Base-by-base conservation (phyloP, 169 alveolate genomes). In the Plasmodium vivax region DNA sequence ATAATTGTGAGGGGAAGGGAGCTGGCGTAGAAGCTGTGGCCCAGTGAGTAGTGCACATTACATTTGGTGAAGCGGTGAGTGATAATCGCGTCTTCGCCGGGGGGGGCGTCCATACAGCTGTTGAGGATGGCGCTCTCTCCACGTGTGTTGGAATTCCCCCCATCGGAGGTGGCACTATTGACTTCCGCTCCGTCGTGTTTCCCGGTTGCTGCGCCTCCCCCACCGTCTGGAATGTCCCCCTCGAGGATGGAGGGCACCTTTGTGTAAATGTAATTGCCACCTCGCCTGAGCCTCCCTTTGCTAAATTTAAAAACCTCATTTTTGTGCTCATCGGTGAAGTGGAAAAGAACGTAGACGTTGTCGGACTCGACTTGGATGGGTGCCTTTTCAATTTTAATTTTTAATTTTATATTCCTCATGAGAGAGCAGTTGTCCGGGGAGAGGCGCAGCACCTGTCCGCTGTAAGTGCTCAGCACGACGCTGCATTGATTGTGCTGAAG, bases 251-350 rank as follows among this genome's bases (percentile, higher is more conserved):
- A 62, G 10, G 62, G 19, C 4, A 85, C 27, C 41, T 80, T 88
- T 36, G 94, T 79, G 51, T 79, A 88, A 23, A 88, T 88, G 9
- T 16, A 23, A 19, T 47, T 88, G 27, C 88, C 72, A 58, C 83
- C 73, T 88, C 83, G 43, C 51, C 54, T 88, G 58, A 88, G 27
- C n/a, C 12, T 58, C 10, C 94, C 94, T 58, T 79, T 88, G 83
- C 72, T 62, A 8, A 62, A 38, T 62, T 62, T 79, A 14, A 38
- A 79, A 23, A 74, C 9, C 30, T 88, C 72, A 79, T 88, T 88
- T 62, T 56, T 12, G 10, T 68, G 30, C 71, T 88, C 58, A 47
- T 36, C 85, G 16, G 43, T 80, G 73, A 88, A 79, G 80, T 43
- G 56, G 30, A 58, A 88, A 38, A 88, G 51, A 30, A 88, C 80